phyloP scores from a whole-genome alignment of 257 asterid genomes.

The Leptodermis oblonga region DNA sequence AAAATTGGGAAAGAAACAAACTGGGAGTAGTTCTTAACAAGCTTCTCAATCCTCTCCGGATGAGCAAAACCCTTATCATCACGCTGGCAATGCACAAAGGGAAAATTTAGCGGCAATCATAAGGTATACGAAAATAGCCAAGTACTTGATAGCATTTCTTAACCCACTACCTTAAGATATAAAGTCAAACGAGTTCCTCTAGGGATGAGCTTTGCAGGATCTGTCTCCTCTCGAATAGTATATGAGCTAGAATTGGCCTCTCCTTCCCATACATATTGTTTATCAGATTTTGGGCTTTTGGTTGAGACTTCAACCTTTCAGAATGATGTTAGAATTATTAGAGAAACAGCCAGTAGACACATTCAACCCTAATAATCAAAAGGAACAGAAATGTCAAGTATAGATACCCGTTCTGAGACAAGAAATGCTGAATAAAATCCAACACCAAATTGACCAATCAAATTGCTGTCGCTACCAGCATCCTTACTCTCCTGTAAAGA shows the following conservation, averaged over 20 bases:
- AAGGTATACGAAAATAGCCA: background rate
- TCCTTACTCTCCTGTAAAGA: slow-evolving; percentile 84
- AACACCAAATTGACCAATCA: slow-evolving; percentile 98
- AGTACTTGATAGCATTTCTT: background rate
- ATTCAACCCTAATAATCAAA: background rate
- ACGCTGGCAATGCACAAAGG: slow-evolving; percentile 40
- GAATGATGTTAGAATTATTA: slow-evolving; percentile 7
- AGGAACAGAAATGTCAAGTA: background rate
- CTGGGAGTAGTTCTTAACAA: slow-evolving; percentile 84
- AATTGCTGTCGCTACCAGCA: slow-evolving; percentile 89
- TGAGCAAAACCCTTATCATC: slow-evolving; percentile 94
- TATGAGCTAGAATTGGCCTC: slow-evolving; percentile 90
- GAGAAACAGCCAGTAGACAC: background rate
- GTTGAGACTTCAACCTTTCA: slow-evolving; percentile 95
- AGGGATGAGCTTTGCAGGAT: slow-evolving; percentile 76
- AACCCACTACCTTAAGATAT: slow-evolving; percentile 61
- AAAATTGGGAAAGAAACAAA: slow-evolving; percentile 97
- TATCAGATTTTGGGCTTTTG: slow-evolving; percentile 92
- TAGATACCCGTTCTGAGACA: slow-evolving; percentile 77
- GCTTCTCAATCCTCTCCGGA: slow-evolving; percentile 88
- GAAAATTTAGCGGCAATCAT: slow-evolving; percentile 8
- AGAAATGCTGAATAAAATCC: slow-evolving; percentile 97
- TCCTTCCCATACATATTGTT: slow-evolving; percentile 97
- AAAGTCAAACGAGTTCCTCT: slow-evolving; percentile 97
- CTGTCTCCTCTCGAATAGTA: slow-evolving; percentile 87